phyloP scores from a whole-genome alignment of 441 rosid species.

The Francoa sonchifolia region DNA sequence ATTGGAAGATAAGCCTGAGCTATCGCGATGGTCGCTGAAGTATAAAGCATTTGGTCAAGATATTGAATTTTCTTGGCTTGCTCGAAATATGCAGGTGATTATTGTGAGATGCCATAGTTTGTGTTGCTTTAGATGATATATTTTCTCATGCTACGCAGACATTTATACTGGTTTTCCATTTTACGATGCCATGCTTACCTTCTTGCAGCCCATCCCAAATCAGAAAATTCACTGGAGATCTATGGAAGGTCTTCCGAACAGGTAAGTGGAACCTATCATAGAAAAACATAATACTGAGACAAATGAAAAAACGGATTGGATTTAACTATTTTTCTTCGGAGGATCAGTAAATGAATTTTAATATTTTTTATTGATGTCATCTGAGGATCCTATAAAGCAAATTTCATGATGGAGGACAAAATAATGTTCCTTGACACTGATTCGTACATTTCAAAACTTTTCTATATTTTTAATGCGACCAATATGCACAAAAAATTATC shows the following conservation, averaged over 20 bases:
- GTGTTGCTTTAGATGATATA: too few species aligned
- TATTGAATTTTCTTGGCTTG: constrained; percentile 83
- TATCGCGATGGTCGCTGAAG: constrained; percentile 71
- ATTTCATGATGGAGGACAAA: too few species aligned
- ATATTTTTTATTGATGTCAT: too few species aligned
- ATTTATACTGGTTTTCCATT: not conserved
- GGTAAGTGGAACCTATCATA: constrained; percentile 21
- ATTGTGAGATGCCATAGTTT: not conserved
- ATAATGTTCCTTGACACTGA: too few species aligned
- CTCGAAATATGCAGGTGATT: constrained; percentile 71
- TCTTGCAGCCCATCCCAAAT: constrained; percentile 66
- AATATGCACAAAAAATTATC: too few species aligned
- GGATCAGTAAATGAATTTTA: too few species aligned
- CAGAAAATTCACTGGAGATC: constrained; percentile 97
- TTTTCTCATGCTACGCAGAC: not conserved
- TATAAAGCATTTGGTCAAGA: constrained; percentile 69
- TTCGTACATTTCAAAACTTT: too few species aligned
- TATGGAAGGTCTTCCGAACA: constrained; percentile 82
- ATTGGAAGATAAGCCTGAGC: constrained; percentile 58
- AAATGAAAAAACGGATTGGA: not conserved
- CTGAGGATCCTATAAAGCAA: too few species aligned
- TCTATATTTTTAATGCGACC: too few species aligned
- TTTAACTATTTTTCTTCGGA: not conserved
- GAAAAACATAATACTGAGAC: not conserved
- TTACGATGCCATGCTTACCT: constrained; percentile 1